Base-by-base conservation (phyloP, 2,329 filamentous ascomycete genomes). In the Claviceps cyperi region DNA sequence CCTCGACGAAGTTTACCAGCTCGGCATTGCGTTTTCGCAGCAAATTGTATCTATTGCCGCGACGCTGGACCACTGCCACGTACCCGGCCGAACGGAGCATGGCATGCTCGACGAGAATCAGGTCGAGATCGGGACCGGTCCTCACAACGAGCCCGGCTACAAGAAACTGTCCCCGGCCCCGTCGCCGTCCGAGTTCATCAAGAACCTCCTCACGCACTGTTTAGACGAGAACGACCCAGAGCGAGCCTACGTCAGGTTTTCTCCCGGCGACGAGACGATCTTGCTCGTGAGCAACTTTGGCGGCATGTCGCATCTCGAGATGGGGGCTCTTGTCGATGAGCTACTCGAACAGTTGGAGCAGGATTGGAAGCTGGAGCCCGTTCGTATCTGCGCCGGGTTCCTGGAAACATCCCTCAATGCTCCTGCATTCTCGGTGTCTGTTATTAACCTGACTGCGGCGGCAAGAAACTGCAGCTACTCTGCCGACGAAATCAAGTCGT, bases 391-490 rank as follows among this genome's bases (percentile, higher is more conserved):
- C 48, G 67, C 73, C 0, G 83, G 83, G 1, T 80, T 77, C 28
- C 74, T 82, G 50, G 84, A 86, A 73, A 86, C 83, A 0, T 84
- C 80, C 15, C 72, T 87, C 57, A 86, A 86, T 55, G 83, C 81
- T 0, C 75, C 82, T 0, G 83, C 81, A 0, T 86, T 86, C 59
- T 83, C 79, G 14, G 73, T 86, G 5, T 83, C 81, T 3, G 57
- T 86, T 46, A 66, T 84, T 58, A 84, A 81, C 60, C 60, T 80
- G 39, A 72, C 73, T 0, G 70, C 68, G 0, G 69, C 72, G 0
- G 69, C 74, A 0, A 58, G 59, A 46, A 67, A 66, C 52, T 72
- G 68, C 58, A 55, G 64, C 2, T 76, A 75, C 60, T 69, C 70
- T 0, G 63, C 61, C 37, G 69, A 67, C 1, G 72, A 80, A 9